phyloP scores from a whole-genome alignment of 305 asterid species.

The Coffea humblotiana region DNA sequence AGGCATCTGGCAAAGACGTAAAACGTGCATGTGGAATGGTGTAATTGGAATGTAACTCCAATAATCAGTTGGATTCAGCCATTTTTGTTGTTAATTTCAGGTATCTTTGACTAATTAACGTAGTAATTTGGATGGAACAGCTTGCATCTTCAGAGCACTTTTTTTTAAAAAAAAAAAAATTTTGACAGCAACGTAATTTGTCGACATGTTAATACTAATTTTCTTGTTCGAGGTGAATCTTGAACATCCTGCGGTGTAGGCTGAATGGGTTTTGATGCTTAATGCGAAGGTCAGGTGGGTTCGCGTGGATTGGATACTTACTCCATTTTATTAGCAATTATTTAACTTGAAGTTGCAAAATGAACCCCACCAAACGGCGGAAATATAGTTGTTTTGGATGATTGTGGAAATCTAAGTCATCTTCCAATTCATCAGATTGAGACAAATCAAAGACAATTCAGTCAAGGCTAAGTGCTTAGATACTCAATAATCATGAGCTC shows the following conservation, averaged over 20 bases:
- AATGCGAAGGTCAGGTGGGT: neutral
- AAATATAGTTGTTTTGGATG: neutral
- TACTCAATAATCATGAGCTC: constrained; percentile 8
- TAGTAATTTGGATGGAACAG: neutral
- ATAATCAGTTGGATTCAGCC: neutral
- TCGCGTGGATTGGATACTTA: neutral
- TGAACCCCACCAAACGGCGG: neutral
- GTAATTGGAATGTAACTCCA: neutral
- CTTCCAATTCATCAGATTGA: constrained; percentile 9
- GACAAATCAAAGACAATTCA: constrained; percentile 1
- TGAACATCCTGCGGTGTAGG: neutral
- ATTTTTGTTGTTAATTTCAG: too few relatives aligned
- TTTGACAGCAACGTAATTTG: neutral
- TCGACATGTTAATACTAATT: neutral
- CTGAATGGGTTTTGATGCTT: neutral
- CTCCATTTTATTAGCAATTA: neutral
- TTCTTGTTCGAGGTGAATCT: neutral
- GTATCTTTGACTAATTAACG: neutral
- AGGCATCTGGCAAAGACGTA: too few relatives aligned
- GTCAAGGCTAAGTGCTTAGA: neutral
- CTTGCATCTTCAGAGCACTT: neutral
- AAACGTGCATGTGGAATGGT: neutral
- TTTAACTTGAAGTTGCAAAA: neutral
- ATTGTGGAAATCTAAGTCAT: constrained; percentile 11
- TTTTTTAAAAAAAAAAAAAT: too few relatives aligned